phyloP scores from a whole-genome alignment of 140 eudicot genomes.

The Bidens hawaiensis region DNA sequence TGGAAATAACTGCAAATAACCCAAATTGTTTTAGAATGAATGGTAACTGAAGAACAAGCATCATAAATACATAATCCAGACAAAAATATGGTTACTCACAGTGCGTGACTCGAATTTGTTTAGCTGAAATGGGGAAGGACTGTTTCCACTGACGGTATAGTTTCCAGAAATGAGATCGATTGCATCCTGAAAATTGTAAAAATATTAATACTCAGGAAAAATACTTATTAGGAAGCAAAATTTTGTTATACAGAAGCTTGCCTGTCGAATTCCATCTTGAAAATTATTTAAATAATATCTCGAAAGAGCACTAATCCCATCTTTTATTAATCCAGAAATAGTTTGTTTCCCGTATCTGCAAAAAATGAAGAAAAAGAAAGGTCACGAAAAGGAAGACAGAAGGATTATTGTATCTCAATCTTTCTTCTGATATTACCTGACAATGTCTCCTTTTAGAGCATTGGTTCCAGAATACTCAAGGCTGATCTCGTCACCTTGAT shows the following conservation, averaged over 20 bases:
- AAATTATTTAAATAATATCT: constrained; percentile 91
- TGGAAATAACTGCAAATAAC: constrained; percentile 71
- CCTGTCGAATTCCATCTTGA: constrained; percentile 96
- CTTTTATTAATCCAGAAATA: constrained; percentile 68
- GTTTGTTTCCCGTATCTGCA: constrained; percentile 94
- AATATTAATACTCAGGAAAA: constrained; percentile 1
- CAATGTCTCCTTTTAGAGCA: constrained; percentile 95
- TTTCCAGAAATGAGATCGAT: constrained; percentile 90
- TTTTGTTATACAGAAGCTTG: constrained; percentile 26
- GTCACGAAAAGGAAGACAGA: constrained; percentile 9
- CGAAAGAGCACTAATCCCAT: constrained; percentile 88
- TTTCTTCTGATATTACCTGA: constrained; percentile 43
- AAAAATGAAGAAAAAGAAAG: background rate
- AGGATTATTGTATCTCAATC: background rate
- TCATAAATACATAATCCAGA: background rate
- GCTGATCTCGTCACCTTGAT: constrained; percentile 96
- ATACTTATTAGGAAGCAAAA: constrained; percentile 4
- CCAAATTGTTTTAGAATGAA: constrained; percentile 1
- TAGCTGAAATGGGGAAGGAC: constrained; percentile 63
- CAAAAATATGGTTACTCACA: constrained; percentile 38
- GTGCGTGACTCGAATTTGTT: constrained; percentile 61
- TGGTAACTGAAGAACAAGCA: background rate
- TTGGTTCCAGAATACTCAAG: constrained; percentile 93
- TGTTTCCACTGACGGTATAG: constrained; percentile 54
- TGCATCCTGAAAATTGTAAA: constrained; percentile 63